Conservation (phyloP, 371 early-diverging fungal species). For the Apophysomyces elegans region DNA sequence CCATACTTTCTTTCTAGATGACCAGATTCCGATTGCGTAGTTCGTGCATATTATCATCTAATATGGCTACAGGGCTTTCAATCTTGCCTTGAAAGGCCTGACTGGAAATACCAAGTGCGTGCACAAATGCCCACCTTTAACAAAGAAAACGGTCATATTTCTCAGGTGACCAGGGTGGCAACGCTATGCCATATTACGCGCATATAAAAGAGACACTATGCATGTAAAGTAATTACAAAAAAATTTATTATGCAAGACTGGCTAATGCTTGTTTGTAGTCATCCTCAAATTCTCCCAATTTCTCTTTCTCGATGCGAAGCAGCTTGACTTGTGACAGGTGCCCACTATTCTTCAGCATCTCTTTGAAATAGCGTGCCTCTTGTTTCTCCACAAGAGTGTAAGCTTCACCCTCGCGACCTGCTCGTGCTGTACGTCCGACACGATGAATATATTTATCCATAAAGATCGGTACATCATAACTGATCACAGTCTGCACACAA, state of each 20-base stretch:
- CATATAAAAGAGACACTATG: too few relatives aligned
- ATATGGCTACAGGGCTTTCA: too few relatives aligned
- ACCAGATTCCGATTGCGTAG: too few relatives aligned
- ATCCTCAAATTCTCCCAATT: conserved; percentile 28
- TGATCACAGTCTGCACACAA: conserved; percentile 84
- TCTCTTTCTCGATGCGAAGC: conserved; percentile 47
- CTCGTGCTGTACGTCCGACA: conserved; percentile 98
- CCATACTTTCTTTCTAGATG: too few relatives aligned
- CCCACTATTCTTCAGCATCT: conserved; percentile 73
- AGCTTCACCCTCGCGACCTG: conserved; percentile 89
- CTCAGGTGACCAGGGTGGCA: too few relatives aligned
- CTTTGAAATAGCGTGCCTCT: conserved; percentile 77
- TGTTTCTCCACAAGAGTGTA: conserved; percentile 87
- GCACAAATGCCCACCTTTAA: too few relatives aligned
- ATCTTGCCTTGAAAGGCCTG: too few relatives aligned
- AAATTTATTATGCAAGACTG: conserved; percentile 10
- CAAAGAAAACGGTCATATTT: too few relatives aligned
- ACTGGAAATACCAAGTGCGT: too few relatives aligned
- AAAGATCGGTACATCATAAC: conserved; percentile 91
- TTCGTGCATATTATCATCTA: too few relatives aligned
- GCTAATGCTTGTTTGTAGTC: conserved; percentile 34
- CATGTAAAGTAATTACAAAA: background rate
- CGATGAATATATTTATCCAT: conserved; percentile 96
- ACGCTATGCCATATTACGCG: too few relatives aligned
- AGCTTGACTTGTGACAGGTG: conserved; percentile 62